Evolutionary conservation across 306 rosid genomes (phyloP).

Genomic region (Datisca glomerata): DNA sequence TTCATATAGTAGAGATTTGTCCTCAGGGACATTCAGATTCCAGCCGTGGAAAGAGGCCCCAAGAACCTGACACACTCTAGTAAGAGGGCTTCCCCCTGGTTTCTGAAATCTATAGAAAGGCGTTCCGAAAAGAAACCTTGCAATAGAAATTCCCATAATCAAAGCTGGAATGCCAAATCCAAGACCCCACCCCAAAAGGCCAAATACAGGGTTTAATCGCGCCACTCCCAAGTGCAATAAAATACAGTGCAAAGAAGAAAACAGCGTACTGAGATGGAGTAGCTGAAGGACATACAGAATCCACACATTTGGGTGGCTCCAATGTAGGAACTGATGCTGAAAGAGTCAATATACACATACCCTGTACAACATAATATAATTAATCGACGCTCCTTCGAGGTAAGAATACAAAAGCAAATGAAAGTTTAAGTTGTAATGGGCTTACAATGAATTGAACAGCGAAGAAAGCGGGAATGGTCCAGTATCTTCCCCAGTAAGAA

Average conservation of each 20-base stretch:
- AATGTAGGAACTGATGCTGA: slow-evolving; percentile 69
- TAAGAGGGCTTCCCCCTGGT: slow-evolving; percentile 94
- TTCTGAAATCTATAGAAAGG: slow-evolving; percentile 85
- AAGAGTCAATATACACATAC: slow-evolving; percentile 90
- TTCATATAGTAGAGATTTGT: slow-evolving; percentile 65
- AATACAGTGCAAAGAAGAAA: slow-evolving; percentile 84
- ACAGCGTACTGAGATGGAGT: slow-evolving; percentile 71
- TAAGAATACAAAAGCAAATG: no score
- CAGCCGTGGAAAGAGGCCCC: slow-evolving; percentile 65
- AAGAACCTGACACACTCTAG: slow-evolving; percentile 95
- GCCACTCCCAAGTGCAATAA: slow-evolving; percentile 96
- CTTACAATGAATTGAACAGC: slow-evolving; percentile 67
- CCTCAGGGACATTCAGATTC: slow-evolving; percentile 53
- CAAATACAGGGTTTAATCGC: slow-evolving; percentile 96
- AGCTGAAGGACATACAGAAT: slow-evolving; percentile 65
- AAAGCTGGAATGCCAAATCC: slow-evolving; percentile 97
- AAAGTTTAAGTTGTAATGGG: background rate
- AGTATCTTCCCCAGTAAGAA: slow-evolving; percentile 97
- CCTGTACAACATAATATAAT: slow-evolving; percentile 37
- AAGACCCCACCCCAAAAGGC: slow-evolving; percentile 95
- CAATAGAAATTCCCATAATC: slow-evolving; percentile 73
- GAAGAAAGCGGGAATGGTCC: slow-evolving; percentile 90
- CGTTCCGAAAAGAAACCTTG: slow-evolving; percentile 78
- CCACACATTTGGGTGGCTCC: slow-evolving; percentile 62
- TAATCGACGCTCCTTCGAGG: no score